Conservation (phyloP, 495 filamentous ascomycete genomes). For the Halenospora varia region DNA sequence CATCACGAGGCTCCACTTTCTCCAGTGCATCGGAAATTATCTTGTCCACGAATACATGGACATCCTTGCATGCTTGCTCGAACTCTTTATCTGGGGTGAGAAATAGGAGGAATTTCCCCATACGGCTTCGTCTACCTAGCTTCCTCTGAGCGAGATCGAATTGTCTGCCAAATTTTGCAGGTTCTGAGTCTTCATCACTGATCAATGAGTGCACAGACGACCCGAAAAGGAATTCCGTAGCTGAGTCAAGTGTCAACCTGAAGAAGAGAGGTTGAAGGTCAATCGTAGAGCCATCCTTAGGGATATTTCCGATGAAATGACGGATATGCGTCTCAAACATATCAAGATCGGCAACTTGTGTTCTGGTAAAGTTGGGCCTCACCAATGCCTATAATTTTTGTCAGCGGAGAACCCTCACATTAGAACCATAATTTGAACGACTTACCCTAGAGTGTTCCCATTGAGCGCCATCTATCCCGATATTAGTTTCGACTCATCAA, state of each 20-base stretch:
- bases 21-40: slow-evolving; percentile 35
- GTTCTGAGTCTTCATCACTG: slow-evolving; percentile 16
- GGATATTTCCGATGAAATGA: slow-evolving; percentile 44
- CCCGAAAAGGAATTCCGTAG: slow-evolving; percentile 73
- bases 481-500: not conserved
- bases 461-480: slow-evolving; percentile 45
- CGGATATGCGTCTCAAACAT: slow-evolving; percentile 55
- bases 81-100: slow-evolving; percentile 17
- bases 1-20: slow-evolving; percentile 20
- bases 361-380: slow-evolving; percentile 42
- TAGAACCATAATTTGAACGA: not conserved
- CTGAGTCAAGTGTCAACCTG: slow-evolving; percentile 61
- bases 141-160: slow-evolving; percentile 20
- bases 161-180: slow-evolving; percentile 12
- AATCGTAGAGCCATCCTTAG: slow-evolving; percentile 43
- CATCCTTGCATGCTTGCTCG: slow-evolving; percentile 13
- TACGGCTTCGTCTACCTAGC: slow-evolving; percentile 11
- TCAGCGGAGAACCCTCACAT: not conserved
- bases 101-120: slow-evolving; percentile 14
- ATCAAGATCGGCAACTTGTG: slow-evolving; percentile 46
- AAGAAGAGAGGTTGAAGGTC: slow-evolving; percentile 67
- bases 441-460: slow-evolving; percentile 51
- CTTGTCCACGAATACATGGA: slow-evolving; percentile 23
- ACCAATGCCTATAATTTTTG: slow-evolving; percentile 29
- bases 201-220: slow-evolving; percentile 39